Conservation (phyloP, 1,139 yeast species). For the Kurtzmaniella quercitrusa region DNA sequence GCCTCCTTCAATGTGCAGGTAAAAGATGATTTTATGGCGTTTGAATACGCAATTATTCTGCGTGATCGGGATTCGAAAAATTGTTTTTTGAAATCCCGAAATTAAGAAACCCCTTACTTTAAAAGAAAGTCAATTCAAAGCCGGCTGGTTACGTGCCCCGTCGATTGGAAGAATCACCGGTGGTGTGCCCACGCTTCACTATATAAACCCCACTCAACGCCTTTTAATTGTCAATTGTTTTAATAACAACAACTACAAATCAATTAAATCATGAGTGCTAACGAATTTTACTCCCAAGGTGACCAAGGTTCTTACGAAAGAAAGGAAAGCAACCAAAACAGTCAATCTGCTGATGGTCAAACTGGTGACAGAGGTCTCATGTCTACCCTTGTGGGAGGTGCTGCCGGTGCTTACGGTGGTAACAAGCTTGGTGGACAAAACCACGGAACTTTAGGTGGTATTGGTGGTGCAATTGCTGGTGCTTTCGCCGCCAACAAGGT, state of each 20-base stretch:
- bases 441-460: constrained; percentile 50
- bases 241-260: background rate
- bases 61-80: background rate
- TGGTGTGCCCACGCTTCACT: background rate
- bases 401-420: constrained; percentile 56
- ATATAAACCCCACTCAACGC: background rate
- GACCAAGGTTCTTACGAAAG: constrained; percentile 36
- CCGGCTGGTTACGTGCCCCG: background rate
- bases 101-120: background rate
- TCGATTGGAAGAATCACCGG: background rate
- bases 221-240: background rate
- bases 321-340: constrained; percentile 14
- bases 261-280: constrained; percentile 25
- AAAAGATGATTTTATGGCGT: background rate
- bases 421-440: constrained; percentile 30
- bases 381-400: constrained; percentile 55
- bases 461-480: constrained; percentile 60
- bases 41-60: background rate
- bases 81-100: background rate
- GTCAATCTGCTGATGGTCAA: constrained; percentile 17
- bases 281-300: constrained; percentile 55
- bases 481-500: constrained; percentile 56
- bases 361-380: constrained; percentile 56
- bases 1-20: background rate
- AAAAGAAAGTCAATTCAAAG: background rate